phyloP scores from a whole-genome alignment of 495 filamentous ascomycete genomes.

The Aspergillus affinis region DNA sequence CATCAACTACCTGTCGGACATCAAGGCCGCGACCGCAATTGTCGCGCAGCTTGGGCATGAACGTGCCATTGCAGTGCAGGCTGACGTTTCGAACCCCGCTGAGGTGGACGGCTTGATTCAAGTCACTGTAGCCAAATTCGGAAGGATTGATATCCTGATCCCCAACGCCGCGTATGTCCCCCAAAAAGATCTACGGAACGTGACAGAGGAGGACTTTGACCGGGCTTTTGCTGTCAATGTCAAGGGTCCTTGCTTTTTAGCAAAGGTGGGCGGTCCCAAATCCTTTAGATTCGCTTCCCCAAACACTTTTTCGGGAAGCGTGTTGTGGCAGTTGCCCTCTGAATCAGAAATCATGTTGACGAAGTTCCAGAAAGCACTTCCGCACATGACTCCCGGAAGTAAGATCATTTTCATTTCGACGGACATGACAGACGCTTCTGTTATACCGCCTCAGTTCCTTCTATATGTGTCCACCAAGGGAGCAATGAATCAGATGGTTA shows the following conservation, averaged over 20 bases:
- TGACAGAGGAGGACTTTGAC: background rate
- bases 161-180: conserved; percentile 56
- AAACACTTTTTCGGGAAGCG: too few relatives aligned
- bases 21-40: conserved; percentile 49
- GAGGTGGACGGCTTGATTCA: conserved; percentile 40
- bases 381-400: background rate
- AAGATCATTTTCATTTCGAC: conserved; percentile 57
- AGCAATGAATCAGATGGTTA: conserved; percentile 63
- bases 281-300: too few relatives aligned
- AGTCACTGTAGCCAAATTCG: conserved; percentile 37
- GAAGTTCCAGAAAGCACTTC: background rate
- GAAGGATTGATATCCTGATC: conserved; percentile 60
- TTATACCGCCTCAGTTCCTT: conserved; percentile 52
- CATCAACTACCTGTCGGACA: conserved; percentile 58
- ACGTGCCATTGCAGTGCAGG: conserved; percentile 53
- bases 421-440: conserved; percentile 39
- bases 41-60: conserved; percentile 54
- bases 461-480: conserved; percentile 62
- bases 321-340: too few relatives aligned
- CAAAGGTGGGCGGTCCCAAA: too few relatives aligned
- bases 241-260: background rate
- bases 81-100: conserved; percentile 34
- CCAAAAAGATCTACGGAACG: conserved; percentile 28
- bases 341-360: too few relatives aligned
- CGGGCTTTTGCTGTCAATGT: background rate